phyloP scores from a whole-genome alignment of 805 yeast genomes.

The Wickerhamomyces pijperi region DNA sequence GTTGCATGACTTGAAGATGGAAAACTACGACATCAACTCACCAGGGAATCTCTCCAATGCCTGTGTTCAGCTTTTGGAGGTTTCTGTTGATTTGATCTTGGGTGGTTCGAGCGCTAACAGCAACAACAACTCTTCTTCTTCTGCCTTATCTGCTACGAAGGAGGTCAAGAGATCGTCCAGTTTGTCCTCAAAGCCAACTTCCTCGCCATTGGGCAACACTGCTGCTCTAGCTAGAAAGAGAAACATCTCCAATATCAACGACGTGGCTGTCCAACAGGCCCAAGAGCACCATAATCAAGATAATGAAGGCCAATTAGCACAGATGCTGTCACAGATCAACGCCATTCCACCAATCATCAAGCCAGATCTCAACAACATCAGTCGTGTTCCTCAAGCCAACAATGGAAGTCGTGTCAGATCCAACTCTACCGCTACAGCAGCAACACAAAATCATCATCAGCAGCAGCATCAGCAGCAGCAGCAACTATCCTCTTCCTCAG shows the following conservation, averaged over 20 bases:
- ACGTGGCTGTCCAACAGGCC: too few relatives aligned
- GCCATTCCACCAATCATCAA: conserved; percentile 16
- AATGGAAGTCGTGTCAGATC: conserved; percentile 4
- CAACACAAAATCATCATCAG: too few relatives aligned
- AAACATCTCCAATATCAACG: background rate
- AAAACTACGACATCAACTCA: conserved; percentile 29
- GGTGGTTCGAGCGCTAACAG: conserved; percentile 18
- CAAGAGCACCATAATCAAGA: too few relatives aligned
- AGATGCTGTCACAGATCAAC: conserved; percentile 18
- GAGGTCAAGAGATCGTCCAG: conserved; percentile 6
- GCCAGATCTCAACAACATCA: conserved; percentile 3
- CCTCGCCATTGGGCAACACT: conserved; percentile 10
- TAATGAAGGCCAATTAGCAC: conserved; percentile 11
- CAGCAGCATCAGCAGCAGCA: conserved; percentile 2
- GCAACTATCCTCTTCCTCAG: too few relatives aligned
- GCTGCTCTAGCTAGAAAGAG: background rate
- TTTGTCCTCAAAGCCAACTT: conserved; percentile 3
- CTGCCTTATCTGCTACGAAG: conserved; percentile 5
- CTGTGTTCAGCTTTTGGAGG: conserved; percentile 45
- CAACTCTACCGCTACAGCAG: conserved; percentile 1
- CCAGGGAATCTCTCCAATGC: conserved; percentile 54
- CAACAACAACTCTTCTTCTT: too few relatives aligned
- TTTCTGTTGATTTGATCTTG: conserved; percentile 49
- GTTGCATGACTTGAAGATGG: conserved; percentile 32
- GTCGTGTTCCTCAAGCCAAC: conserved; percentile 4